phyloP scores from a whole-genome alignment of 148 eudicot species.

The Dysphania ambrosioides region DNA sequence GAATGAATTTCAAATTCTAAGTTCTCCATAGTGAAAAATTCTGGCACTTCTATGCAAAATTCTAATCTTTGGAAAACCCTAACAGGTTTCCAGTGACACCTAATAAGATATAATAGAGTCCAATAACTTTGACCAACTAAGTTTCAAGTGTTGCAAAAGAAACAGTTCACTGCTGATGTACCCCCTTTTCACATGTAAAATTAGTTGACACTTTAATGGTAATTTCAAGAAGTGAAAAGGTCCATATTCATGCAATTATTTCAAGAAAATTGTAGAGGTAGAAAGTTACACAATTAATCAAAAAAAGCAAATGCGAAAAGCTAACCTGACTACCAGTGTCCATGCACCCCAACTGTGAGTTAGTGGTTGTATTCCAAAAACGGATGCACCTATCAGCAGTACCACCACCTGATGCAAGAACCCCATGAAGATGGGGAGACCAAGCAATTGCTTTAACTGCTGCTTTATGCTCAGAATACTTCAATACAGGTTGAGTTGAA shows the following conservation, averaged over 20 bases:
- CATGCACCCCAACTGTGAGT: conserved; percentile 70
- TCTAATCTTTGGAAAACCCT: no score
- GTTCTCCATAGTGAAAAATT: no score
- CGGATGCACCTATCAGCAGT: conserved; percentile 91
- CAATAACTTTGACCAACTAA: no score
- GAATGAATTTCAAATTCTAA: no score
- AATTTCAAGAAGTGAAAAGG: not conserved
- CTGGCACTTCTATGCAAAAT: no score
- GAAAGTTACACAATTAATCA: not conserved
- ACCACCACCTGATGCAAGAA: conserved; percentile 97
- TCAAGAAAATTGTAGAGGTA: not conserved
- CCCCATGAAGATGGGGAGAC: conserved; percentile 93
- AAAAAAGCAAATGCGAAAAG: not conserved
- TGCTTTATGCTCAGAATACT: conserved; percentile 81
- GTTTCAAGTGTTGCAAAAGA: no score
- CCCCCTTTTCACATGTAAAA: no score
- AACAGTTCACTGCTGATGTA: no score
- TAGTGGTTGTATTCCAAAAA: conserved; percentile 89
- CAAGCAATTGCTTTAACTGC: conserved; percentile 97
- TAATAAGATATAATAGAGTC: no score
- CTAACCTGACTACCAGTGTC: conserved; percentile 96
- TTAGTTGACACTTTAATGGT: not conserved
- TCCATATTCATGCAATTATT: not conserved
- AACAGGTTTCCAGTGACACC: no score
- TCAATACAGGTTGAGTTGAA: conserved; percentile 72